Base-by-base conservation (phyloP, 2,329 filamentous ascomycete genomes). In the Colletotrichum musae region DNA sequence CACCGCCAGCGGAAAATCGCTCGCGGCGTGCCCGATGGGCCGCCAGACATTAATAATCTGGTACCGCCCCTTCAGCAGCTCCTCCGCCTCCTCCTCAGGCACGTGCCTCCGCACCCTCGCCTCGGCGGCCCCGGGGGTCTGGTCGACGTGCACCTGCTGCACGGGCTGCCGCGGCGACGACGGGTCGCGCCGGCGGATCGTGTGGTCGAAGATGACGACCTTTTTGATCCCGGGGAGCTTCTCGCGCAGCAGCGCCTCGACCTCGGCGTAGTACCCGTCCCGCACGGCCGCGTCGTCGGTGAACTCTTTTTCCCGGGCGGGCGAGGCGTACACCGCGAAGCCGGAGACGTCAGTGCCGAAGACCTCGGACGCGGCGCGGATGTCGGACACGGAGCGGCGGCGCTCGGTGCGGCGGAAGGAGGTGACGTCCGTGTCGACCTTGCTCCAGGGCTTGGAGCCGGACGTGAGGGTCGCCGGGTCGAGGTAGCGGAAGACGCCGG, bases 1-100 rank as follows among this genome's bases (percentile, higher is more conserved):
- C 1, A 93, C 86, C 0, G 89, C 90, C 4, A 93, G 82, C 16
- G 91, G 91, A 72, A 86, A 87, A 74, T 92, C 90, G 0, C 83
- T 83, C 3, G 90, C 89, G 0, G 88, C 80, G 74, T 91, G 85
- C 36, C 85, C 84, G 72, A 93, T 91, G 0, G 91, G 91, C 45
- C 91, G 84, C 91, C 91, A 93, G 16, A 93, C 90, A 71, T 93
- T 93, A 77, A 93, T 89, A 74, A 92, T 88, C 75, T 92, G 89
- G 74, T 88, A 91, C 5, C 91, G 84, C 7, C 85, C 84, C 64
- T 84, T 82, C 3, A 92, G 72, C 10, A 92, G 79, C 62, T 84
- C 82, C 32, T 90, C 87, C 0, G 85, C 87, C 73, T 91, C 88
- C 1, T 83, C 83, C 0, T 72, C 47, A 0, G 86, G 82, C 0